Evolutionary conservation across 2,329 filamentous ascomycete genomes (phyloP), one percentile per base, ranked within the genome.

Genomic region (Ophiostoma tasmaniense): DNA sequence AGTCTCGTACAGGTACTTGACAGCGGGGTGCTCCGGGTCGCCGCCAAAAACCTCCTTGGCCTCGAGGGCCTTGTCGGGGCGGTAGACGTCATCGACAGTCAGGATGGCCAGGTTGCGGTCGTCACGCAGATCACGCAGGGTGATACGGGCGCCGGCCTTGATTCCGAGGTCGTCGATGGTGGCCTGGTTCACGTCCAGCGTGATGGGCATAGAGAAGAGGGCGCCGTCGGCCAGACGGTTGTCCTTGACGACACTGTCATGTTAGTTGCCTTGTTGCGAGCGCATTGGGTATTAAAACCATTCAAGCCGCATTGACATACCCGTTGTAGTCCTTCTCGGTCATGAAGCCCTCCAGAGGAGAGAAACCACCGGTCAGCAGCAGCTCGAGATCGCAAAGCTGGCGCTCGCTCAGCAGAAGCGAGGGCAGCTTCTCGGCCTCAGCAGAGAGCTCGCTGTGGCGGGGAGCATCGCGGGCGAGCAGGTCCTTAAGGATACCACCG

Each of bases 341-440:
- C 90, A 99, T 90, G 84, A 99, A 99, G 5, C 93, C 95, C 87
- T 99, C 94, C 55, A 99, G 87, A 70, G 95, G 95, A 73, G 93
- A 97, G 84, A 99, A 99, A 73, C 95, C 95, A 78, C 95, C 95
- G 80, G 93, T 98, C 80, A 99, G 89, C 77, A 99, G 93, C 81
- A 99, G 82, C 82, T 99, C 95, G 74, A 99, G 86, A 85, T 99
- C 95, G 82, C 95, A 99, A 66, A 99, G 89, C 82, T 99, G 95
- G 76, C 95, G 89, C 85, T 99, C 95, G 67, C 87, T 90, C 74
- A 99, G 88, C 71, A 90, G 82, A 74, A 99, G 85, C 50, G 94
- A 91, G 50, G 93, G 92, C 64, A 98, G 88, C 39, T 78, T 89
- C 84, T 97, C 93, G 59, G 94, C 91, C 82, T 99, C 95, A 64